Evolutionary conservation across 2,329 filamentous ascomycete genomes (phyloP).

Genomic region (Hansfordia pulvinata): DNA sequence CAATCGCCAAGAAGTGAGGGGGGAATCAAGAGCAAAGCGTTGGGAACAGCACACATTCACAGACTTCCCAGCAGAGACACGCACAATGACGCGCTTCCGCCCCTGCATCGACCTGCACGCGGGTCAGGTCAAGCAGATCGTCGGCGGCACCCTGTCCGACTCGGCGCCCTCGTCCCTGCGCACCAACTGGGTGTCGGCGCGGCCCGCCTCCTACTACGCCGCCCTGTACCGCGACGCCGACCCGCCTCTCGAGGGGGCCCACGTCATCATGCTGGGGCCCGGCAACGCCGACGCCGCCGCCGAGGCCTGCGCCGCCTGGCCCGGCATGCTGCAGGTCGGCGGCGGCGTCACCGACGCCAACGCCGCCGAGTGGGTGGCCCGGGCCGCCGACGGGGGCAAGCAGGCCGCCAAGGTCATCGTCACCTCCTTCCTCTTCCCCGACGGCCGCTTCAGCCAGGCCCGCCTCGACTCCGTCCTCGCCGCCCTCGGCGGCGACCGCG

Average conservation of each 20-base stretch:
- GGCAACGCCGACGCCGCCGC: slow-evolving; percentile 71
- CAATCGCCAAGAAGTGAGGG: no score
- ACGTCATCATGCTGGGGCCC: slow-evolving; percentile 93
- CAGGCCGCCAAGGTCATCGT: slow-evolving; percentile 96
- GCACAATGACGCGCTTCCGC: slow-evolving; percentile 80
- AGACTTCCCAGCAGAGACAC: background rate
- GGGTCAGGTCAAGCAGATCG: slow-evolving; percentile 97
- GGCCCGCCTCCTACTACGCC: slow-evolving; percentile 72
- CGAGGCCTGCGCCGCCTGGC: slow-evolving; percentile 70
- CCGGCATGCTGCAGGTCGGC: slow-evolving; percentile 69
- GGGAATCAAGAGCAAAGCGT: no score
- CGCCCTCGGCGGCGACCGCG: slow-evolving; percentile 59
- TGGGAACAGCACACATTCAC: no score
- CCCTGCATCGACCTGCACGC: slow-evolving; percentile 96
- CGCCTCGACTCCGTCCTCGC: slow-evolving; percentile 62
- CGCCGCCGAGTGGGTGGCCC: slow-evolving; percentile 72
- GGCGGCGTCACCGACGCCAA: slow-evolving; percentile 87
- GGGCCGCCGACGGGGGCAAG: no score
- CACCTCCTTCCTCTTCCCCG: slow-evolving; percentile 87
- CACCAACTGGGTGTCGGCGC: slow-evolving; percentile 84
- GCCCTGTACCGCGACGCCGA: slow-evolving; percentile 63
- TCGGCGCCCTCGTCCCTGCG: slow-evolving; percentile 52
- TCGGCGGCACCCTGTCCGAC: slow-evolving; percentile 84
- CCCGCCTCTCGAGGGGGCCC: slow-evolving; percentile 66
- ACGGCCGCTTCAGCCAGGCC: slow-evolving; percentile 65